A percentile compares a stretch with the other conserved stretches of the same genome.
phyloP scores from a whole-genome alignment of 495 filamentous ascomycete genomes.

The Lichenothelia convexa region DNA sequence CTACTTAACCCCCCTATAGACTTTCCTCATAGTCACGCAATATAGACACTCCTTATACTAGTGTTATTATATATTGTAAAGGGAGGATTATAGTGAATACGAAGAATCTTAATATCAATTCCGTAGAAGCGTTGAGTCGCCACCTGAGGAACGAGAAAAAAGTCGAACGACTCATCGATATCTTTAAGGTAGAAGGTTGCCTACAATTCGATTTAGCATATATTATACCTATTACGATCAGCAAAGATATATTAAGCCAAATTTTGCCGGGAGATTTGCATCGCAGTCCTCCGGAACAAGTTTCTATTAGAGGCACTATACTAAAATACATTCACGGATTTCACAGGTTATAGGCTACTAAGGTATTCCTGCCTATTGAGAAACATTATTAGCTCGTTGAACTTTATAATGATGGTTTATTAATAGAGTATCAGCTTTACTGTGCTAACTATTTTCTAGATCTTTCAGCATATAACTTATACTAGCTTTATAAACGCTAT shows the following conservation, averaged over 20 bases:
- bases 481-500: background rate
- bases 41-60: too few species aligned
- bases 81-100: too few species aligned
- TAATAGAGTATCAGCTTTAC: too few species aligned
- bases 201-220: background rate
- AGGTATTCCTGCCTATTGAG: too few species aligned
- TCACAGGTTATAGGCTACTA: too few species aligned
- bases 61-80: too few species aligned
- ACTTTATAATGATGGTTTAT: background rate
- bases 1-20: too few species aligned
- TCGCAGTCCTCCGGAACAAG: too few species aligned
- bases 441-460: background rate
- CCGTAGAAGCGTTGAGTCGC: background rate
- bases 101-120: too few species aligned
- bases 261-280: background rate
- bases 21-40: too few species aligned
- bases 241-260: background rate
- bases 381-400: background rate
- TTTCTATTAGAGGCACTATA: too few species aligned
- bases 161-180: background rate
- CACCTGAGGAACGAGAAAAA: background rate
- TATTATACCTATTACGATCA: background rate
- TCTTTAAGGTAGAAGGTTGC: background rate
- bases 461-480: background rate
- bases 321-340: too few species aligned